A percentile compares a stretch with the other conserved stretches of the same genome.
Conservation (phyloP, 2,329 filamentous ascomycete genomes). For the Aspergillus thermomutatus region DNA sequence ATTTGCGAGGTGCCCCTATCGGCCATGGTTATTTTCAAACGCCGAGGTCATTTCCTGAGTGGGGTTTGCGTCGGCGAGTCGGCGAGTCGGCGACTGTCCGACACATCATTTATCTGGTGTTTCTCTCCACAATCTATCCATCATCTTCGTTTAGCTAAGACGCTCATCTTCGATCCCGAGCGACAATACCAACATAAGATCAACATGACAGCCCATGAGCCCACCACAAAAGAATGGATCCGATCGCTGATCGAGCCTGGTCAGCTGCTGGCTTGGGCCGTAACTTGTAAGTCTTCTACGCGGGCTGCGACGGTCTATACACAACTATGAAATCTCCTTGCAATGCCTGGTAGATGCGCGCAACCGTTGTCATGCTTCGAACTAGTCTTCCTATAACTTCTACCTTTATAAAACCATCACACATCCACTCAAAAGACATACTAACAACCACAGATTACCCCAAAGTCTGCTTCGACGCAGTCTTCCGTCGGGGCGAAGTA, state of each 20-base stretch:
- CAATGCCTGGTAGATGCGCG: too few relatives aligned
- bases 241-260: slow-evolving; percentile 22
- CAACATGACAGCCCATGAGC: slow-evolving; percentile 5
- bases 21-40: neutral
- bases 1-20: neutral
- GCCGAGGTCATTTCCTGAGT: slow-evolving; percentile 1
- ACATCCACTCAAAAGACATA: neutral
- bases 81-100: neutral
- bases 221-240: slow-evolving; percentile 15
- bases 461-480: slow-evolving; percentile 28
- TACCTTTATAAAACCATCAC: neutral
- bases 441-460: slow-evolving; percentile 30
- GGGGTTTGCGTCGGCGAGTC: neutral
- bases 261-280: slow-evolving; percentile 21
- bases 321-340: neutral
- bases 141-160: neutral
- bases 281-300: slow-evolving; percentile 24
- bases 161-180: neutral
- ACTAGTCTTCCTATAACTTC: neutral
- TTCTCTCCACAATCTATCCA: neutral
- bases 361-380: too few relatives aligned
- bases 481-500: slow-evolving; percentile 32
- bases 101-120: neutral
- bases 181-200: neutral
- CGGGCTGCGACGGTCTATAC: neutral